A percentile compares a stretch with the other conserved stretches of the same genome.
These are phyloP conservation scores for Pseudonitzschia pungens DNA, from an alignment of 108 stramenopile species.

Conservation along the genomic window DNA sequence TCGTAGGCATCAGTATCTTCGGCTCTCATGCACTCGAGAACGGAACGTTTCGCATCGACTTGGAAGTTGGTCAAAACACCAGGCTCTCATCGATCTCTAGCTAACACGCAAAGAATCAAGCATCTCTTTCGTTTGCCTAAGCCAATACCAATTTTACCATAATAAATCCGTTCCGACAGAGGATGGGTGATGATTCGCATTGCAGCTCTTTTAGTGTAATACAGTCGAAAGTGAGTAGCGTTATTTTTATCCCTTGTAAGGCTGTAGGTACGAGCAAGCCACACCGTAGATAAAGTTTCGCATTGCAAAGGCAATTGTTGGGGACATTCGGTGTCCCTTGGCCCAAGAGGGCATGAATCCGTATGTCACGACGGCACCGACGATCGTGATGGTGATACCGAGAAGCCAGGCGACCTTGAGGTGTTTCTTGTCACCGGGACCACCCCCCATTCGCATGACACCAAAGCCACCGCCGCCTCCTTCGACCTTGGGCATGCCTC, in stretches of 20 bases:
- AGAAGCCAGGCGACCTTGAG: slow-evolving; percentile 52
- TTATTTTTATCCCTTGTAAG: slow-evolving; percentile 51
- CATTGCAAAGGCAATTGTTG: slow-evolving; percentile 63
- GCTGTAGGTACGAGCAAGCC: slow-evolving; percentile 48
- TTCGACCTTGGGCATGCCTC: slow-evolving; percentile 68
- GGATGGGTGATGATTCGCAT: no score
- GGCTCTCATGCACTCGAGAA: no score
- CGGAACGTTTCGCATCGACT: no score
- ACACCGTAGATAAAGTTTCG: slow-evolving; percentile 45
- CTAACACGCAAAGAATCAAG: no score
- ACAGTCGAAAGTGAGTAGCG: no score
- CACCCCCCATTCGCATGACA: slow-evolving; percentile 35
- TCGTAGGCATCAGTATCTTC: no score
- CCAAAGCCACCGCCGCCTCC: slow-evolving; percentile 37
- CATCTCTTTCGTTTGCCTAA: no score
- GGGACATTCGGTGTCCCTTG: slow-evolving; percentile 54
- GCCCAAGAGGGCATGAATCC: slow-evolving; percentile 47
- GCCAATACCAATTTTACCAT: no score
- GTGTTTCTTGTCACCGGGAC: slow-evolving; percentile 36
- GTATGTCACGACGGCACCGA: slow-evolving; percentile 33
- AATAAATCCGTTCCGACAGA: no score
- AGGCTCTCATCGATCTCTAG: no score
- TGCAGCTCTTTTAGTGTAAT: no score
- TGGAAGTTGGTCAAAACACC: no score
- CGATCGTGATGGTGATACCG: slow-evolving; percentile 35